Base-by-base conservation (phyloP, 2,329 filamentous ascomycete genomes). In the Epichloe baconii region DNA sequence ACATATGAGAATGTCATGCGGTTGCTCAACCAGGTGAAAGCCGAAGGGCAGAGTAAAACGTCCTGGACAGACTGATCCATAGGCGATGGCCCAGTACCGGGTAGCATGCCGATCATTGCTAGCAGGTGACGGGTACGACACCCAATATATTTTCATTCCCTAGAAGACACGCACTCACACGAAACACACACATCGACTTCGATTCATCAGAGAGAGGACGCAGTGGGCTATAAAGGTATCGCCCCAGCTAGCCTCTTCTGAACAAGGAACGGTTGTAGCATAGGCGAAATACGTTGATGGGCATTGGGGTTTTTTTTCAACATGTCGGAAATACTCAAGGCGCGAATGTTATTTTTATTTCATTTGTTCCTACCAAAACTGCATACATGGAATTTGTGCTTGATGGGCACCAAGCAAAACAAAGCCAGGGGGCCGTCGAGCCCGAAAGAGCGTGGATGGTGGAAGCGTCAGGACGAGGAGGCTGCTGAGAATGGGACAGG, bases 1-100 rank as follows among this genome's bases (percentile, higher is more conserved):
- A 97, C 91, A 12, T 98, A 95, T 64, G 93, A 98, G 70, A 93
- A 85, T 59, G 70, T 76, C 47, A 81, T 81, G 78, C 69, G 73
- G 49, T 64, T 69, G 51, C 65, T 81, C 19, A 76, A 75, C 54
- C 63, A 68, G 51, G 63, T 66, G 31, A 70, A 70, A 58, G 55
- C 60, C 2, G 66, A 71, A 14, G 73, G 71, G 47, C 63, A 59
- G 48, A 61, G 61, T 36, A 70, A 67, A 56, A 56, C 43, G 59
- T 17, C 55, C 59, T 19, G 50, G 55, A 48, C 47, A 59, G 5
- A 54, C 51, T 41, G 53, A 53, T 19, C n/a, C 4, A 45, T 47
- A 44, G n/a, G 4, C 15, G 36, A n/a, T 14, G 14, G 36, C 12
- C 5, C 36, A 14, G 12, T 14, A n/a, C 36, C 36, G 5, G 12